Conservation (phyloP, 495 filamentous ascomycete genomes). For the Penicillium turbatum region DNA sequence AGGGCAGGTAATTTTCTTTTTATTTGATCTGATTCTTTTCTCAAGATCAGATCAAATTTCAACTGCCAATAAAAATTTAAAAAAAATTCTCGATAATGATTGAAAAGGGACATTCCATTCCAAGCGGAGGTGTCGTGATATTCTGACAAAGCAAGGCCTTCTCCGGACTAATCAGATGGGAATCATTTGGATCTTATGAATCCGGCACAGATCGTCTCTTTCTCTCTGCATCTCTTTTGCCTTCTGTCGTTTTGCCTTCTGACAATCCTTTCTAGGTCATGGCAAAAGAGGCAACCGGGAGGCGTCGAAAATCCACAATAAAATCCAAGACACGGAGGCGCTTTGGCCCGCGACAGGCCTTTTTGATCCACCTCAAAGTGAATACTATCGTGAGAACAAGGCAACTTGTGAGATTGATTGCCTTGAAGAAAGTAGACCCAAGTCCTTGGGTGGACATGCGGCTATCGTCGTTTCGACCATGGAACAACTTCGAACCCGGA, state of each 20-base stretch:
- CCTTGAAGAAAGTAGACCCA: conserved; percentile 1
- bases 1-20: neutral
- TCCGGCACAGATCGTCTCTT: conserved; percentile 1
- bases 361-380: neutral
- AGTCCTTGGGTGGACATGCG: conserved; percentile 19
- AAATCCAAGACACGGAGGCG: neutral
- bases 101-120: conserved; percentile 23
- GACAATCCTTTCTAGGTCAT: neutral
- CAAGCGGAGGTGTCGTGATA: conserved; percentile 28
- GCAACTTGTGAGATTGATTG: neutral
- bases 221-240: conserved; percentile 2
- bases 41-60: neutral
- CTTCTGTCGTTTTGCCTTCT: neutral
- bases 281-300: conserved; percentile 7
- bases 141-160: conserved; percentile 32
- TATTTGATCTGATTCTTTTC: neutral
- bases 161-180: conserved; percentile 18
- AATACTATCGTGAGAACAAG: neutral
- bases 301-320: neutral
- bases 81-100: neutral
- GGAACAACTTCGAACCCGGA: conserved; percentile 17
- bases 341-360: neutral
- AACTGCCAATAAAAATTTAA: conserved; percentile 2
- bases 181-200: conserved; percentile 5
- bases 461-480: conserved; percentile 23